Conservation (phyloP, 139 green algal species). For the Chlamydomonas applanata region DNA sequence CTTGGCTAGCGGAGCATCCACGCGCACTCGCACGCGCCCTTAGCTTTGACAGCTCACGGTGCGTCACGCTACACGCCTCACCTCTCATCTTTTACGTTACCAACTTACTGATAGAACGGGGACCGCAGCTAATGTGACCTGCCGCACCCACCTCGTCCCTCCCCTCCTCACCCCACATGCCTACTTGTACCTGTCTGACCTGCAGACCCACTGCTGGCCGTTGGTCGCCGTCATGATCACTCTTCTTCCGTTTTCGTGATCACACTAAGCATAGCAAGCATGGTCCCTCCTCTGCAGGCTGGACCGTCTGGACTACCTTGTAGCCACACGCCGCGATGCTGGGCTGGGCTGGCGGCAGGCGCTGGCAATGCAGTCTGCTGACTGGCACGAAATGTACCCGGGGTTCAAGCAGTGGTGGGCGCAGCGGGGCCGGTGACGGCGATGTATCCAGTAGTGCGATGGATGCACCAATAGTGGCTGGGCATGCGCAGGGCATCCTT, state of each 20-base stretch:
- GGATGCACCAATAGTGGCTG: no score
- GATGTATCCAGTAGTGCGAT: no score
- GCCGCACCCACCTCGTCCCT: no score
- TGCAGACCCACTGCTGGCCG: no score
- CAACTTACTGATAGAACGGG: no score
- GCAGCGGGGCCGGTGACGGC: not conserved
- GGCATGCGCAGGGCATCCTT: no score
- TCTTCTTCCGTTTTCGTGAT: no score
- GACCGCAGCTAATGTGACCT: no score
- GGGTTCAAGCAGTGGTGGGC: conserved; percentile 8
- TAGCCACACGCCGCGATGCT: not conserved
- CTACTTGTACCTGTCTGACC: no score
- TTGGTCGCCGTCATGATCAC: no score
- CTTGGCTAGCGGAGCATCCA: not conserved
- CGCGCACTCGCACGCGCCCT: not conserved
- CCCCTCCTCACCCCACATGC: not conserved
- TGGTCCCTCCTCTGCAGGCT: conserved; percentile 4
- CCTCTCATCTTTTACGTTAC: no score
- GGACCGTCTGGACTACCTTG: conserved; percentile 12
- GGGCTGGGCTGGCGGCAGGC: conserved; percentile 2
- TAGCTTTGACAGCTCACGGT: conserved; percentile 7
- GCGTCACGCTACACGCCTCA: not conserved
- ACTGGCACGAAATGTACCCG: conserved; percentile 20
- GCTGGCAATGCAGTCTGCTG: not conserved
- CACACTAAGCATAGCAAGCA: no score